phyloP scores from a whole-genome alignment of 805 yeast genomes.

The Starmerella stigmatis region DNA sequence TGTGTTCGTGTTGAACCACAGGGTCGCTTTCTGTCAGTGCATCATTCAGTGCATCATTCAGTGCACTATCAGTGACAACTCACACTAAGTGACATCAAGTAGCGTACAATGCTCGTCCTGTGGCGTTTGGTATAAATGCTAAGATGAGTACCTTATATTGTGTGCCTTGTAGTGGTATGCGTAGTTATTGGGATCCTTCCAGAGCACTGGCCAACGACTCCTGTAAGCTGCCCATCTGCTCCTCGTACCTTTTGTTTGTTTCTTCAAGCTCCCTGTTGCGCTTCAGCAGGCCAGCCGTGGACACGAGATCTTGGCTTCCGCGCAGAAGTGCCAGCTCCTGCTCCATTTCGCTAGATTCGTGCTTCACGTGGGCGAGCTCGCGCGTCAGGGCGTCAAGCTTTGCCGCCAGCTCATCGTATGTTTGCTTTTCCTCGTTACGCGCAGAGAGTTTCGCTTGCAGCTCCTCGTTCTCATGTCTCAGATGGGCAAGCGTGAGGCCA shows the following conservation, averaged over 20 bases:
- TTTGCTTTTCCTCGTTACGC: conserved; percentile 5
- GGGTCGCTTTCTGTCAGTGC: too few species aligned
- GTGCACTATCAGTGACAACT: too few species aligned
- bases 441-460: conserved; percentile 28
- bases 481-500: conserved; percentile 61
- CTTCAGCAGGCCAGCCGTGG: conserved; percentile 14
- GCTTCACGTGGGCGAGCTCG: conserved; percentile 8
- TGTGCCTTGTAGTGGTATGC: neutral
- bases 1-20: too few species aligned
- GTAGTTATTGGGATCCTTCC: conserved; percentile 1
- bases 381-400: neutral
- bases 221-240: conserved; percentile 24
- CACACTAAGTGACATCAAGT: too few species aligned
- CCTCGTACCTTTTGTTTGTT: conserved; percentile 20
- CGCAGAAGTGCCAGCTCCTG: conserved; percentile 19
- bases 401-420: conserved; percentile 7
- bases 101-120: too few species aligned
- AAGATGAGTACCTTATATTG: too few species aligned
- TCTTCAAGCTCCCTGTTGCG: conserved; percentile 19
- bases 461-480: conserved; percentile 63
- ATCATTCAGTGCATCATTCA: too few species aligned
- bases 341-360: conserved; percentile 16
- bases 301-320: conserved; percentile 1
- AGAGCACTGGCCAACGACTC: conserved; percentile 23
- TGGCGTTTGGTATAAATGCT: too few species aligned